phyloP scores from a whole-genome alignment of 371 early-diverging fungal species.

The Mortierella polycephala region DNA sequence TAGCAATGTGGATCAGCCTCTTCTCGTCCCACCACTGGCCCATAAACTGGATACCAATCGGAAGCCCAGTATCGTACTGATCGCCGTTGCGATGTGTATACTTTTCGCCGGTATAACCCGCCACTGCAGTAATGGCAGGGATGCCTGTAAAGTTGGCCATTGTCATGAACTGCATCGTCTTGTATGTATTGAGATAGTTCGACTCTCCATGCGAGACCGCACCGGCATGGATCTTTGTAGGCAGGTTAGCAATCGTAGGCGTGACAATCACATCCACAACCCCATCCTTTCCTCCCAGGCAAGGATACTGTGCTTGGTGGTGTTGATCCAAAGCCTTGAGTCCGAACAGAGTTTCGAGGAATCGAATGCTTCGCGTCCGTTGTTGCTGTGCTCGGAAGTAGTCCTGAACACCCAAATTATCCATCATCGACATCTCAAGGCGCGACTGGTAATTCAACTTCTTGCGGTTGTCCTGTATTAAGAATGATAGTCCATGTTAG shows the following conservation, averaged over 20 bases:
- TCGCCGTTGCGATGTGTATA: conserved; percentile 18
- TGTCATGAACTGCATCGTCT: conserved; percentile 68
- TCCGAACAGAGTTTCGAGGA: conserved; percentile 62
- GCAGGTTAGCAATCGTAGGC: conserved; percentile 70
- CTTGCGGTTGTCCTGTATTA: conserved; percentile 20
- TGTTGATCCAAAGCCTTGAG: conserved; percentile 29
- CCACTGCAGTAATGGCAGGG: conserved; percentile 75
- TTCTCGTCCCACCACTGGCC: conserved; percentile 79
- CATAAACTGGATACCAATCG: conserved; percentile 79
- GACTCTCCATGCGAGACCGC: conserved; percentile 63
- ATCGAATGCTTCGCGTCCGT: conserved; percentile 67
- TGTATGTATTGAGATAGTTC: conserved; percentile 60
- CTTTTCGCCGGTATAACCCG: conserved; percentile 60
- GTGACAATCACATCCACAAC: conserved; percentile 62
- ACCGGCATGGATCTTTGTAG: conserved; percentile 65
- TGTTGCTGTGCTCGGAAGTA: conserved; percentile 69
- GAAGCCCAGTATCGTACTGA: conserved; percentile 59
- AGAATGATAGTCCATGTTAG: not conserved
- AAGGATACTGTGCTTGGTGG: conserved; percentile 39
- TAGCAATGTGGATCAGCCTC: conserved; percentile 66
- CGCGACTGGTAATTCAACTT: conserved; percentile 49
- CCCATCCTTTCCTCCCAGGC: conserved; percentile 12
- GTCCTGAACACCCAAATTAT: conserved; percentile 49
- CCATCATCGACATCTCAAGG: conserved; percentile 33
- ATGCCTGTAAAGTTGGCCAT: conserved; percentile 78